A percentile compares a stretch with the other conserved stretches of the same genome.
phyloP scores from a whole-genome alignment of 1,284 basidiomycete species.

The Ustilago shanxiensis region DNA sequence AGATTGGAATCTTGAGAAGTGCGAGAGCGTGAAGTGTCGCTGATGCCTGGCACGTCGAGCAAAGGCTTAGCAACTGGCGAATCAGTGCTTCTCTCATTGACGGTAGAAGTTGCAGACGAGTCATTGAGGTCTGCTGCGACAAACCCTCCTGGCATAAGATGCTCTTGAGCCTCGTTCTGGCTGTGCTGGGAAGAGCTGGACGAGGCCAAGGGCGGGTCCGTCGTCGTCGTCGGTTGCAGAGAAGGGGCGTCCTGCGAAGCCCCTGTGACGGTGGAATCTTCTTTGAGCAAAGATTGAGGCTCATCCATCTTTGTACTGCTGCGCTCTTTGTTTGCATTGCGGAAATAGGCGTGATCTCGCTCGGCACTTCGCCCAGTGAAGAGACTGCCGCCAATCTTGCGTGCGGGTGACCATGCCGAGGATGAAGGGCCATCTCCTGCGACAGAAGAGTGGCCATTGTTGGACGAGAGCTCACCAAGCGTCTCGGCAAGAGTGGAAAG shows the following conservation, averaged over 20 bases:
- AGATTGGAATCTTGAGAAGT: conserved; percentile 34
- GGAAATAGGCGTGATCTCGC: conserved; percentile 56
- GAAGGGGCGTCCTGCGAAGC: conserved; percentile 1
- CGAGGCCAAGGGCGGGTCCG: background rate
- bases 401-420: conserved; percentile 18
- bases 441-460: conserved; percentile 7
- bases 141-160: conserved; percentile 38
- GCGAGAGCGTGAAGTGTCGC: conserved; percentile 8
- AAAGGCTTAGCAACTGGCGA: background rate
- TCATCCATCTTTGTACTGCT: conserved; percentile 20
- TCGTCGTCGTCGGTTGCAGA: background rate
- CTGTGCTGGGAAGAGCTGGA: background rate
- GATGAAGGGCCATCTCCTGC: background rate
- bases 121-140: background rate
- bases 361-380: conserved; percentile 55
- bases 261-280: background rate
- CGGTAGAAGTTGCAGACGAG: background rate
- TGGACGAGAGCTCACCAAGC: conserved; percentile 38
- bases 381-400: conserved; percentile 29
- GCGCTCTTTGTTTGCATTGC: conserved; percentile 41
- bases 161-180: background rate
- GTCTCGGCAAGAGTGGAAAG: conserved; percentile 42
- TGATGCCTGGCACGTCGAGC: conserved; percentile 15
- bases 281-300: background rate
- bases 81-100: background rate